These are phyloP conservation scores for Sinapis alba DNA, from an alignment of 441 rosid genomes.

Conservation along the genomic window DNA sequence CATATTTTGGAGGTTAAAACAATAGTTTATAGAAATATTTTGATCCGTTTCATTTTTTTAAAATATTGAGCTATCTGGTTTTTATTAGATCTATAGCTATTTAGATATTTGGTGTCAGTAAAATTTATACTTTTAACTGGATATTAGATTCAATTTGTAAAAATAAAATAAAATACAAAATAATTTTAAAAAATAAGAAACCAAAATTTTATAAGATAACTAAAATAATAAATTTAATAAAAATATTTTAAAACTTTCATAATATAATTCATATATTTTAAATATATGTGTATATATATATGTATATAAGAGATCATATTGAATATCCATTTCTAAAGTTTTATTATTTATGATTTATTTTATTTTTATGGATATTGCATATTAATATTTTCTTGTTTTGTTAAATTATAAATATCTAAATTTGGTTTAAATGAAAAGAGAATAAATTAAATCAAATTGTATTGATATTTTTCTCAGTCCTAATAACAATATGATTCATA, in stretches of 20 bases:
- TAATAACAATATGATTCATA: too few relatives aligned
- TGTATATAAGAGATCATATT: not conserved
- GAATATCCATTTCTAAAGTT: too few relatives aligned
- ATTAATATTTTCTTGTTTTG: too few relatives aligned
- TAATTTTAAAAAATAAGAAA: not conserved
- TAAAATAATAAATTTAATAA: not conserved
- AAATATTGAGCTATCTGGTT: not conserved
- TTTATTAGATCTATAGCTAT: not conserved
- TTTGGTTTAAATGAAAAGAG: too few relatives aligned
- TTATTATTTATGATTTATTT: too few relatives aligned
- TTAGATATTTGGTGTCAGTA: not conserved
- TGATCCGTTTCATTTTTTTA: not conserved
- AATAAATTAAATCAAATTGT: too few relatives aligned
- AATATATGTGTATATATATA: not conserved
- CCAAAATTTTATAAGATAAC: not conserved
- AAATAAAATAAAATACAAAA: not conserved
- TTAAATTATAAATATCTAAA: too few relatives aligned
- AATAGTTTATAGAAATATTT: not conserved
- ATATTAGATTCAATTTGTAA: not conserved
- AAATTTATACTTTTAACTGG: too few relatives aligned
- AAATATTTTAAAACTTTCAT: not conserved
- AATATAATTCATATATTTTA: not conserved
- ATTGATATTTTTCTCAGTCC: too few relatives aligned
- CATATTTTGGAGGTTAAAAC: too few relatives aligned
- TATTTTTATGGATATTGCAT: too few relatives aligned